Evolutionary conservation across 148 eudicot species (phyloP).

Genomic region (Nepenthes gracilis): DNA sequence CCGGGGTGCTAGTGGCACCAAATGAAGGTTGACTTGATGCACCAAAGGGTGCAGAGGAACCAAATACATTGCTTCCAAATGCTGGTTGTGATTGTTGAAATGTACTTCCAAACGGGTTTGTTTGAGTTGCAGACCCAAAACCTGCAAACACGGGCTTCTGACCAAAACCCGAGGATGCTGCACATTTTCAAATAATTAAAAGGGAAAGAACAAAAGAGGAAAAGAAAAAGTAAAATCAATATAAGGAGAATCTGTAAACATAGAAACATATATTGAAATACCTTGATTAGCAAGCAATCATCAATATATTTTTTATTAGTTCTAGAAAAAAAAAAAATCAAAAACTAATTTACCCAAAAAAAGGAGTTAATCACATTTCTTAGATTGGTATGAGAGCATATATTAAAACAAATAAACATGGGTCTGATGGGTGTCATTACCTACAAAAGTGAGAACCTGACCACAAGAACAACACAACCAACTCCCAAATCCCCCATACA

Average conservation of each 20-base stretch:
- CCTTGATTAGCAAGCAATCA: too few species aligned
- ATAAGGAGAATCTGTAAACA: neutral
- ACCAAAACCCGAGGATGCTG: constrained; percentile 70
- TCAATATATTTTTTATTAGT: too few species aligned
- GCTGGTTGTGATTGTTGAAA: constrained; percentile 83
- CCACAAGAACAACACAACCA: too few species aligned
- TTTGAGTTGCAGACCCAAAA: constrained; percentile 56
- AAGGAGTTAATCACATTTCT: too few species aligned
- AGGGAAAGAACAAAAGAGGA: neutral
- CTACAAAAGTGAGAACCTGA: too few species aligned
- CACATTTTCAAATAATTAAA: neutral
- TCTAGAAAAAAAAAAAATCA: too few species aligned
- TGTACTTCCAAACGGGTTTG: constrained; percentile 90
- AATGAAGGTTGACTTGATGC: constrained; percentile 78
- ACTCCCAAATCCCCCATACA: too few species aligned
- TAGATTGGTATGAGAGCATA: too few species aligned
- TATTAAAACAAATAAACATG: too few species aligned
- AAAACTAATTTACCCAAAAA: too few species aligned
- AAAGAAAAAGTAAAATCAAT: neutral
- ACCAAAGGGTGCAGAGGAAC: constrained; percentile 68
- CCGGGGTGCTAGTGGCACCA: constrained; percentile 47
- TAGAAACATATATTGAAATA: neutral
- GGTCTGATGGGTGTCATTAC: too few species aligned
- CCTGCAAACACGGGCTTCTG: constrained; percentile 85
- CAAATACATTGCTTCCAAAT: constrained; percentile 65